These are phyloP conservation scores for sorghum (Sorghum bicolor) DNA, from an alignment of 176 grass and related monocot species.

Conservation along the genomic window Sorghum_bicolor_NCBIv3 NC_012878.2:54535501-54536000, in stretches of 20 bases:
- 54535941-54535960: neutral
- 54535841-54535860: neutral
- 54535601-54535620: conserved; percentile 62
- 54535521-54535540: conserved; percentile 45
- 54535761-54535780: conserved; percentile 64
- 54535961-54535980: neutral
- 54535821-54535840: neutral
- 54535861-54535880: conserved; percentile 8
- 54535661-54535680: conserved; percentile 69
- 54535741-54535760: conserved; percentile 57
- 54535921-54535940: neutral
- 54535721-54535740: conserved; percentile 57
- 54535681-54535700: conserved; percentile 50
- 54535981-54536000: neutral
- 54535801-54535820: neutral
- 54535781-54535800: conserved; percentile 10
- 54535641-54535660: conserved; percentile 40
- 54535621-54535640: conserved; percentile 50
- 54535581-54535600: conserved; percentile 54
- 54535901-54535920: neutral
- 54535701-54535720: conserved; percentile 50
- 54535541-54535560: conserved; percentile 49
- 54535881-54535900: neutral
- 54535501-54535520: conserved; percentile 67
- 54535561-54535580: conserved; percentile 54